Evolutionary conservation across 1,139 yeast genomes (phyloP), one percentile per base, ranked within the genome.

Genomic region (Zhuliangozyma blackwelliae): DNA sequence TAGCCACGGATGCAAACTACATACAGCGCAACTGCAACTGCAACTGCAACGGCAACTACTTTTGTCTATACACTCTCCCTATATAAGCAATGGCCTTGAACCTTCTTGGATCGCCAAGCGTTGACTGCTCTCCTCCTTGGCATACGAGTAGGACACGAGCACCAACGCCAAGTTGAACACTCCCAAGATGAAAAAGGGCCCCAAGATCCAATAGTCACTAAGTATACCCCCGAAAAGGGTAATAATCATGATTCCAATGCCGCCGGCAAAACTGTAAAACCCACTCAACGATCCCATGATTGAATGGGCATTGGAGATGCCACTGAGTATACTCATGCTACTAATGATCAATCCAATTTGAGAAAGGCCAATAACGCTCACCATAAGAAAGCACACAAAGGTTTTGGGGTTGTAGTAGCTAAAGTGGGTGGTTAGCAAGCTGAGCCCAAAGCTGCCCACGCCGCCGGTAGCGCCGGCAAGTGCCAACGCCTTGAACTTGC

Each of bases 251-350:
- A 82, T 80, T 1, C 92, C 92, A n/a, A 79, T 37, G 1, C 87
- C 88, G 7, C 89, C 89, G 47, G 73, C 64, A 38, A 83, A 69
- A 12, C 82, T 74, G 52, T 79, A 81, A 7, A 81, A 75, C 2
- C 92, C 92, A 40, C 83, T 74, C 30, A 83, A 70, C 5, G 86
- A 72, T 5, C 92, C 92, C 38, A 78, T 74, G 39, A 64, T 42
- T 26, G 43, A 40, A 10, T 52, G 50, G 7, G 50, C 52, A 22
- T 55, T 49, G 11, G 54, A 48, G 51, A 50, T 57, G 5, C 59
- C 52, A 36, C 70, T 61, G 22, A 69, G 50, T 13, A 67, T 51
- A 47, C 73, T 65, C 74, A 69, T 68, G 44, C 71, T 62, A 31
- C 68, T 65, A 32, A 82, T 75, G 23, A 81, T 73, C 23, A 75